Evolutionary conservation across 1,284 basidiomycete genomes (phyloP).

Genomic region (Tilletiaria anomala): DNA sequence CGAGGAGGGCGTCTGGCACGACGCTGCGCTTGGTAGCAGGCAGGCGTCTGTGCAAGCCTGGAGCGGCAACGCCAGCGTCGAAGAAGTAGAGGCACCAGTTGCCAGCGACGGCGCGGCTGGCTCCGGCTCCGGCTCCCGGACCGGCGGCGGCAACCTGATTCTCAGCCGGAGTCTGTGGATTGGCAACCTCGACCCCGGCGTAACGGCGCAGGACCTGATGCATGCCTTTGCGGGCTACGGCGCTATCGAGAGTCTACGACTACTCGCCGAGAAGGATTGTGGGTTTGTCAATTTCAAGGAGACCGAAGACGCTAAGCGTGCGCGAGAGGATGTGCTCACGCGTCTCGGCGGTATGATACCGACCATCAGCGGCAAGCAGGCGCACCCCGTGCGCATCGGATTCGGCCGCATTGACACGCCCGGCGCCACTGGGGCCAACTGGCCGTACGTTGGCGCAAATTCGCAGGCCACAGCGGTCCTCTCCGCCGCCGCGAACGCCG

Average conservation of each 20-base stretch:
- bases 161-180: slow-evolving; percentile 95
- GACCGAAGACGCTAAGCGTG: slow-evolving; percentile 78
- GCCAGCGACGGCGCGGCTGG: not conserved
- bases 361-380: slow-evolving; percentile 52
- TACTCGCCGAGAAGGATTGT: slow-evolving; percentile 95
- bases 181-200: slow-evolving; percentile 81
- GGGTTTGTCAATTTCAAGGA: slow-evolving; percentile 98
- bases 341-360: slow-evolving; percentile 74
- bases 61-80: no score
- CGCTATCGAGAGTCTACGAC: slow-evolving; percentile 80
- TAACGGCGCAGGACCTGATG: slow-evolving; percentile 84
- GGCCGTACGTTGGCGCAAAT: not conserved
- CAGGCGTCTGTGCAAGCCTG: no score
- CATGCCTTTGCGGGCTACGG: slow-evolving; percentile 90
- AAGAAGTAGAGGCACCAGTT: no score
- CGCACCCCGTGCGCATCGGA: slow-evolving; percentile 70
- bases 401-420: slow-evolving; percentile 94
- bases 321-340: slow-evolving; percentile 90
- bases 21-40: no score
- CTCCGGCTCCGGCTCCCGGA: not conserved
- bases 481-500: not conserved
- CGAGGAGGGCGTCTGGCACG: no score
- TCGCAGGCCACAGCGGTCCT: not conserved
- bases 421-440: slow-evolving; percentile 3
- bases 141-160: slow-evolving; percentile 47